Evolutionary conservation across 495 filamentous ascomycete genomes (phyloP).

Genomic region (Talaromyces proteolyticus): DNA sequence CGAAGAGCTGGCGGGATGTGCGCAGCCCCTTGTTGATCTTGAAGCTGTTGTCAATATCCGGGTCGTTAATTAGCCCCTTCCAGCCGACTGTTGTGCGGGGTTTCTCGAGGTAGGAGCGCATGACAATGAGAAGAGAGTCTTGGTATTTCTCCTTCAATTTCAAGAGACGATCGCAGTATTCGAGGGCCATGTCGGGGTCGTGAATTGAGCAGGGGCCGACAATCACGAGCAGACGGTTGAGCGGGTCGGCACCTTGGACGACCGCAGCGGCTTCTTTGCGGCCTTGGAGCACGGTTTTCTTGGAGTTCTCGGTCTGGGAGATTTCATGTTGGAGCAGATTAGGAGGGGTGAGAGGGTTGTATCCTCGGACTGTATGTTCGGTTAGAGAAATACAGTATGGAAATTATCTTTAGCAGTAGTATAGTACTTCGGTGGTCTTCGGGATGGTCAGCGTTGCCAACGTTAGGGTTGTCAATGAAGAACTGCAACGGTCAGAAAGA

Average conservation of each 20-base stretch:
- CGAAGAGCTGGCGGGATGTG: slow-evolving; percentile 83
- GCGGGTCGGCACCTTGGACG: slow-evolving; percentile 71
- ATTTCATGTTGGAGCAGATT: slow-evolving; percentile 96
- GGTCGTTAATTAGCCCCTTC: slow-evolving; percentile 99
- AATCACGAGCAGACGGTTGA: slow-evolving; percentile 79
- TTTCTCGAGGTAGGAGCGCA: slow-evolving; percentile 99
- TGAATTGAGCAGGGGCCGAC: slow-evolving; percentile 97
- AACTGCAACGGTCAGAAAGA: slow-evolving; percentile 42
- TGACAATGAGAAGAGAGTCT: slow-evolving; percentile 87
- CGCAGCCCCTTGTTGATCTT: slow-evolving; percentile 97
- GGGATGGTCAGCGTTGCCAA: slow-evolving; percentile 71
- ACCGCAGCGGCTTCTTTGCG: slow-evolving; percentile 79
- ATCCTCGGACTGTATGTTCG: slow-evolving; percentile 62
- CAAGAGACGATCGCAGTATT: slow-evolving; percentile 84
- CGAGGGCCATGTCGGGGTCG: slow-evolving; percentile 84
- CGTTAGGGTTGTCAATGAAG: slow-evolving; percentile 84
- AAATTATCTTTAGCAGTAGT: neutral
- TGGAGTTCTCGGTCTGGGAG: slow-evolving; percentile 68
- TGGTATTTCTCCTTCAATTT: slow-evolving; percentile 84
- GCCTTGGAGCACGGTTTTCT: slow-evolving; percentile 69
- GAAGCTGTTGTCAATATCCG: slow-evolving; percentile 97
- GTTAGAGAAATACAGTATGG: neutral
- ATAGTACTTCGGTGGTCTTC: slow-evolving; percentile 88
- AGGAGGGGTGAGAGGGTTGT: slow-evolving; percentile 91
- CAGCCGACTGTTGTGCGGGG: slow-evolving; percentile 97